These are phyloP conservation scores for Cichorium intybus DNA, from an alignment of 140 eudicot genomes.

Conservation along the genomic window DNA sequence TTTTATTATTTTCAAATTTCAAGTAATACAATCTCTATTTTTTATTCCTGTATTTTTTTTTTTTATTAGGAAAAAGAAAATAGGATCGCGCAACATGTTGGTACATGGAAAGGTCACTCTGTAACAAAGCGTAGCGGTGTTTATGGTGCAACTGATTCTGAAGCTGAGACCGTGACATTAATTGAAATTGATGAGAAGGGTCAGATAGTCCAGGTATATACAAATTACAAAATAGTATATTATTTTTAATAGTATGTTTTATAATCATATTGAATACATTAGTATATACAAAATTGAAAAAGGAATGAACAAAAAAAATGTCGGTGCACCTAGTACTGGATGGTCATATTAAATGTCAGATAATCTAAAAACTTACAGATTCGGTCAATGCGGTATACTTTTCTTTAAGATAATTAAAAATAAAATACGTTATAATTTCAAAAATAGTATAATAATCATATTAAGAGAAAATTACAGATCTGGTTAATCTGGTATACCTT, in stretches of 20 bases:
- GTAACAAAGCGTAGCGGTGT: constrained; percentile 91
- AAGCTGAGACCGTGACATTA: constrained; percentile 63
- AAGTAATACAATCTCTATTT: background rate
- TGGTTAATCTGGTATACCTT: too few relatives aligned
- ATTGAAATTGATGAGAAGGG: constrained; percentile 61
- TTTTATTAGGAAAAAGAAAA: constrained; percentile 38
- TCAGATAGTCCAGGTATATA: constrained; percentile 63
- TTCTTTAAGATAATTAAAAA: too few relatives aligned
- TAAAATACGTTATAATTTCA: too few relatives aligned
- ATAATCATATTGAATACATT: background rate
- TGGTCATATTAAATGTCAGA: background rate
- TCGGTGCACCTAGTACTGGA: background rate
- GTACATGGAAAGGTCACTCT: constrained; percentile 89
- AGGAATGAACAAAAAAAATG: background rate
- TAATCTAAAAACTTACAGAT: too few relatives aligned
- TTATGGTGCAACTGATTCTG: constrained; percentile 92
- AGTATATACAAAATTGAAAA: background rate
- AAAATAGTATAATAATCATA: too few relatives aligned
- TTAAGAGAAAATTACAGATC: too few relatives aligned
- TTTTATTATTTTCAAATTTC: background rate
- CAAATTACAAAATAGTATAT: background rate
- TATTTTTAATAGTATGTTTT: background rate
- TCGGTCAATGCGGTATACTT: too few relatives aligned
- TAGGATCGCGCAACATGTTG: constrained; percentile 65
- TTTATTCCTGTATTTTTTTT: background rate